Evolutionary conservation across 2,329 filamentous ascomycete genomes (phyloP).

Genomic region (Cryphonectria radicalis): DNA sequence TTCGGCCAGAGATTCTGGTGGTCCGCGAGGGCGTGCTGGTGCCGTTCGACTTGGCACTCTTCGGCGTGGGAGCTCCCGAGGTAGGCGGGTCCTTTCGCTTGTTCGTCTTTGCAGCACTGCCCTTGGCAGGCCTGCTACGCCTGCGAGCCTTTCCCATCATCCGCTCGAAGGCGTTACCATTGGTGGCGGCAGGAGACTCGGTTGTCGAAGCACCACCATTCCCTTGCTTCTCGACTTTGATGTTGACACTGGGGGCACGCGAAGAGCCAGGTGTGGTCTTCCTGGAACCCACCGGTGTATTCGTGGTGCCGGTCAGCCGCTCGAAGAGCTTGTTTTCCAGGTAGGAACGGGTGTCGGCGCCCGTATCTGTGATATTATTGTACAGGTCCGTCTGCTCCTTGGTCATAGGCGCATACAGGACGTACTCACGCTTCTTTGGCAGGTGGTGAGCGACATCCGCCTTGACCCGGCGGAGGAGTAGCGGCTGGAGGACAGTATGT

Average conservation of each 20-base stretch:
- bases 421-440: conserved; percentile 97
- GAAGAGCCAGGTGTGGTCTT: conserved; percentile 45
- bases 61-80: conserved; percentile 49
- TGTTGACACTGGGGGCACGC: conserved; percentile 41
- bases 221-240: conserved; percentile 30
- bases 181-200: conserved; percentile 40
- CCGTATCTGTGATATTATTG: conserved; percentile 63
- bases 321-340: conserved; percentile 80
- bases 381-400: conserved; percentile 91
- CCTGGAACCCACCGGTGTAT: conserved; percentile 46
- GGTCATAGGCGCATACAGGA: conserved; percentile 91
- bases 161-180: conserved; percentile 59
- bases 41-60: conserved; percentile 76
- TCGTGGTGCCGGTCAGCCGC: conserved; percentile 57
- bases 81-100: conserved; percentile 45
- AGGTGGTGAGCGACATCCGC: conserved; percentile 88
- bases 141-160: conserved; percentile 54
- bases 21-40: conserved; percentile 70
- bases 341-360: conserved; percentile 69
- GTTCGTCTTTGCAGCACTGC: conserved; percentile 24
- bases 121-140: conserved; percentile 34
- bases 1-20: conserved; percentile 55
- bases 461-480: conserved; percentile 86
- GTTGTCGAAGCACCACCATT: conserved; percentile 17
- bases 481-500: conserved; percentile 89